Percentiles rank a stretch among this genome's conserved stretches.
phyloP scores from a whole-genome alignment of 2,329 filamentous ascomycete species.

The Cladosporium sp. region DNA sequence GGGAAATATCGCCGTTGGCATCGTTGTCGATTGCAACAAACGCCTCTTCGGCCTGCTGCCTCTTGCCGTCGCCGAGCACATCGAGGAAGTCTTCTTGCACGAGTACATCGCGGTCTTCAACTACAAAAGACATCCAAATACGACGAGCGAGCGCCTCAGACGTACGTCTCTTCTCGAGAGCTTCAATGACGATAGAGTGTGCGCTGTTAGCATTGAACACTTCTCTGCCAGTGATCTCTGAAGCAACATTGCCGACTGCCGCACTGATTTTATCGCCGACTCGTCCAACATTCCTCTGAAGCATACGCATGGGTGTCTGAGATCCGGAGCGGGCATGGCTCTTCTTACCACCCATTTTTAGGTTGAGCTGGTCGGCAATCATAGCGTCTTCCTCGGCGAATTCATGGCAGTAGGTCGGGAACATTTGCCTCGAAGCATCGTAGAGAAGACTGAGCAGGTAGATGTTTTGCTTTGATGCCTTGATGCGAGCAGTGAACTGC shows the following conservation, averaged over 20 bases:
- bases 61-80: constrained; percentile 73
- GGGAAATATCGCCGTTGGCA: constrained; percentile 85
- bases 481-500: constrained; percentile 77
- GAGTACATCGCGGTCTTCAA: constrained; percentile 78
- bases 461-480: constrained; percentile 83
- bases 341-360: constrained; percentile 55
- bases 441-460: constrained; percentile 79
- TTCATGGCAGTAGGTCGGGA: constrained; percentile 87
- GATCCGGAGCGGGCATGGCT: constrained; percentile 54
- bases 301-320: constrained; percentile 71
- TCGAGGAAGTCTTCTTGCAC: constrained; percentile 78
- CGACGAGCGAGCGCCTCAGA: constrained; percentile 90
- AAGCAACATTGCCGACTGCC: constrained; percentile 86
- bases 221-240: constrained; percentile 91
- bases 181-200: constrained; percentile 84
- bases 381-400: constrained; percentile 88
- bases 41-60: constrained; percentile 77
- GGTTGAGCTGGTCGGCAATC: constrained; percentile 71
- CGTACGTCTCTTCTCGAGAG: constrained; percentile 76
- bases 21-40: constrained; percentile 80
- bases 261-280: constrained; percentile 92
- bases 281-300: constrained; percentile 61
- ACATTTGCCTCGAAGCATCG: constrained; percentile 81
- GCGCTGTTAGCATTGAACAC: constrained; percentile 90
- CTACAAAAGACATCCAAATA: constrained; percentile 97